A percentile compares a stretch with the other conserved stretches of the same genome.
Evolutionary conservation across 495 filamentous ascomycete species (phyloP).

Genomic region (Pyrenula aspistea): DNA sequence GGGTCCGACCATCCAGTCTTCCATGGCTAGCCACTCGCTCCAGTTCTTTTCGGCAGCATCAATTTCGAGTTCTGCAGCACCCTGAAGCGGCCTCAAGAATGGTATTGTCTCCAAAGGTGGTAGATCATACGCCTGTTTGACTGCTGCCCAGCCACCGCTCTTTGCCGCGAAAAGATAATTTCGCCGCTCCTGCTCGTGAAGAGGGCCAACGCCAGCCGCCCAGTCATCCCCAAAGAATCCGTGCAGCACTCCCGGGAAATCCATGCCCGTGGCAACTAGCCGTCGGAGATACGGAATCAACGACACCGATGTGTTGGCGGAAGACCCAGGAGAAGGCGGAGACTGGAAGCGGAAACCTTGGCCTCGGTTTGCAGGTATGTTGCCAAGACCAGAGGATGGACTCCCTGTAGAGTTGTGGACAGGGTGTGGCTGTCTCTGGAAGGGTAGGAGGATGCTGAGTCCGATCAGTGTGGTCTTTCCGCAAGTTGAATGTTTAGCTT

Average conservation of each 20-base stretch:
- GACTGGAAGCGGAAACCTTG: conserved; percentile 9
- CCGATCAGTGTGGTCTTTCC: conserved; percentile 51
- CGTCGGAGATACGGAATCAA: conserved; percentile 84
- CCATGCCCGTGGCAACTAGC: conserved; percentile 83
- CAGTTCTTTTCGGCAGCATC: conserved; percentile 69
- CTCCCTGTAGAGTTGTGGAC: conserved; percentile 22
- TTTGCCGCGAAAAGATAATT: conserved; percentile 96
- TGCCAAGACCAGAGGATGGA: conserved; percentile 16
- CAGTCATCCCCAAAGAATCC: conserved; percentile 95
- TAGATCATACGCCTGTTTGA: conserved; percentile 87
- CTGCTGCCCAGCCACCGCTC: conserved; percentile 72
- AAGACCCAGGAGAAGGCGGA: conserved; percentile 8
- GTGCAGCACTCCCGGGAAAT: conserved; percentile 71
- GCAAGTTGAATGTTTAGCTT: not conserved
- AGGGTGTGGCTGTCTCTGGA: conserved; percentile 28
- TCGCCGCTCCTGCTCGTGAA: conserved; percentile 81
- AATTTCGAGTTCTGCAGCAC: conserved; percentile 68
- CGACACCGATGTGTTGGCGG: conserved; percentile 42
- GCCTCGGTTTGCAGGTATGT: conserved; percentile 14
- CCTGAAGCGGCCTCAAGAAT: conserved; percentile 69
- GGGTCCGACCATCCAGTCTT: conserved; percentile 86
- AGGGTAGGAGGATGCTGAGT: conserved; percentile 41
- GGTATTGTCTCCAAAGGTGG: conserved; percentile 68
- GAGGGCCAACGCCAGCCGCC: conserved; percentile 58
- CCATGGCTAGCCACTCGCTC: conserved; percentile 85